Conservation (phyloP, 495 filamentous ascomycete genomes). For the Penicillium paradoxum region DNA sequence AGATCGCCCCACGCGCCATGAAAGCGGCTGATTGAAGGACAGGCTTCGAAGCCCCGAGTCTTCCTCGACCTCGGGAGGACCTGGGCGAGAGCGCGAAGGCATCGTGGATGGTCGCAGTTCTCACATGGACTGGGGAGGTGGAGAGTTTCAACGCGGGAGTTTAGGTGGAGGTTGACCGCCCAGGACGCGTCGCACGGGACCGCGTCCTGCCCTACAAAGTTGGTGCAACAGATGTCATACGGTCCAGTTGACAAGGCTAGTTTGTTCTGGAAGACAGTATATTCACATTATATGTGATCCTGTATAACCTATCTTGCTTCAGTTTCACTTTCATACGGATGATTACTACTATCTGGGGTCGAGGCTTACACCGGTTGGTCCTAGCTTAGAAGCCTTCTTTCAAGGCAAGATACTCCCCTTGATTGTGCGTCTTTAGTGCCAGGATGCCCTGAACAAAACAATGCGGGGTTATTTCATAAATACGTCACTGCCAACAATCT, state of each 20-base stretch:
- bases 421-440: neutral
- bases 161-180: conserved; percentile 26
- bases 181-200: conserved; percentile 27
- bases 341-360: neutral
- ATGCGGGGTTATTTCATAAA: too few species aligned
- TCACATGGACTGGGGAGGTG: conserved; percentile 22
- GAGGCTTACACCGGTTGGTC: too few species aligned
- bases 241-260: neutral
- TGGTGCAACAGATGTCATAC: neutral
- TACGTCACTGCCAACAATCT: too few species aligned
- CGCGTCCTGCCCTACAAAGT: conserved; percentile 20
- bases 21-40: conserved; percentile 77
- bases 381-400: neutral
- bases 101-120: conserved; percentile 31
- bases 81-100: conserved; percentile 48
- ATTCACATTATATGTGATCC: neutral
- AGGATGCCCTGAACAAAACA: neutral
- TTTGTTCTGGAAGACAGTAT: neutral
- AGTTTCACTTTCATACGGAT: neutral
- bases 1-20: conserved; percentile 84
- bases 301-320: neutral
- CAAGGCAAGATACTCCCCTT: neutral
- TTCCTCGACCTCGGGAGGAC: conserved; percentile 37
- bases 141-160: conserved; percentile 19
- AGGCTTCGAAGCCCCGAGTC: conserved; percentile 36